Percentiles rank a stretch among this genome's conserved stretches.
These are phyloP conservation scores for Ustilago lituana DNA, from an alignment of 1,284 basidiomycete species.

Conservation along the genomic window DNA sequence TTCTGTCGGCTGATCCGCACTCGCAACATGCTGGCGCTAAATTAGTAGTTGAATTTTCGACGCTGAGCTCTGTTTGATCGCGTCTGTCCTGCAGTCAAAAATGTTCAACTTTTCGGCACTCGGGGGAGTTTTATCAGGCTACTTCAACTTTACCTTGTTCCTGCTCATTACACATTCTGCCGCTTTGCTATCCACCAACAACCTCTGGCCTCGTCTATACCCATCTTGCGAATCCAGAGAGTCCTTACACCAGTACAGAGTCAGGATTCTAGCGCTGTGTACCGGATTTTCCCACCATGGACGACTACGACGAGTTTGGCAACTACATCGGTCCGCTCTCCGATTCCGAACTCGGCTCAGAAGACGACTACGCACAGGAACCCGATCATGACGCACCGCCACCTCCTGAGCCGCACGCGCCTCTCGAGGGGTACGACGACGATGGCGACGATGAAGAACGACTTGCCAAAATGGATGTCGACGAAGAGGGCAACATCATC, in stretches of 20 bases:
- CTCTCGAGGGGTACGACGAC: constrained; percentile 82
- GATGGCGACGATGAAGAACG: constrained; percentile 29
- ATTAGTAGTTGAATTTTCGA: no score
- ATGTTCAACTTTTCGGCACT: constrained; percentile 17
- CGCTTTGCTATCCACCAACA: background rate
- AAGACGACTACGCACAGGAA: constrained; percentile 30
- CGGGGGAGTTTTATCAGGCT: constrained; percentile 11
- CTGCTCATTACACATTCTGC: background rate
- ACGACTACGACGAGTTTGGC: constrained; percentile 67
- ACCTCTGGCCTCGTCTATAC: constrained; percentile 20
- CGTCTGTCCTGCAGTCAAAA: background rate
- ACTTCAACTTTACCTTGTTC: constrained; percentile 21
- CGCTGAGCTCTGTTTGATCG: constrained; percentile 16
- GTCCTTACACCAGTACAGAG: no score
- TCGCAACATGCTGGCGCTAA: no score
- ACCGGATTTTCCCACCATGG: constrained; percentile 37
- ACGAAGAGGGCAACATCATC: constrained; percentile 70
- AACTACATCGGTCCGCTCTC: constrained; percentile 67
- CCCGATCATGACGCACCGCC: constrained; percentile 5
- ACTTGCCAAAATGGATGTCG: constrained; percentile 24
- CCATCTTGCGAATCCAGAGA: constrained; percentile 8
- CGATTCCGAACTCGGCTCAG: constrained; percentile 57
- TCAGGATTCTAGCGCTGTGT: no score
- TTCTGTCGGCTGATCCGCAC: constrained; percentile 13
- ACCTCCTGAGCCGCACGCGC: constrained; percentile 29